Percentiles rank a stretch among this genome's conserved stretches.
These are phyloP conservation scores for Barnettozyma botsteinii DNA, from an alignment of 805 yeast genomes.

Conservation along the genomic window DNA sequence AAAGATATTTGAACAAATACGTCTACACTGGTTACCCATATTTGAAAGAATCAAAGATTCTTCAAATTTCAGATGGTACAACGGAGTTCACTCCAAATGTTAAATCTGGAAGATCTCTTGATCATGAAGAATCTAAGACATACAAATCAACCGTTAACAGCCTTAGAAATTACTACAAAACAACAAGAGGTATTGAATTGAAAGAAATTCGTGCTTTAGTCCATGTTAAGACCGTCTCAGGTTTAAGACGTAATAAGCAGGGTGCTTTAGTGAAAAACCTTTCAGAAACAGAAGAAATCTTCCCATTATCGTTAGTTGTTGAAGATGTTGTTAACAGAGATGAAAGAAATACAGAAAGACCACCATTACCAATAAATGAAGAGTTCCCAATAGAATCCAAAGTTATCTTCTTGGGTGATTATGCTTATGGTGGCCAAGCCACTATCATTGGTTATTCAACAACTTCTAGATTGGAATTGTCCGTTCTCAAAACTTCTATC, in stretches of 20 bases:
- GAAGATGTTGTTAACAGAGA: conserved; percentile 71
- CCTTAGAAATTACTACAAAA: conserved; percentile 38
- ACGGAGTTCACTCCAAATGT: conserved; percentile 34
- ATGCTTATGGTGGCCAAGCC: conserved; percentile 83
- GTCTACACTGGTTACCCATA: conserved; percentile 90
- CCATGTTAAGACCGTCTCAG: conserved; percentile 70
- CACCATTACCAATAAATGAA: conserved; percentile 70
- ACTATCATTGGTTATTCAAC: conserved; percentile 55
- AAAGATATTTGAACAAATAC: conserved; percentile 51
- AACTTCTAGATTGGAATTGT: conserved; percentile 39
- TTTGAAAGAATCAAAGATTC: conserved; percentile 70
- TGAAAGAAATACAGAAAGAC: conserved; percentile 61
- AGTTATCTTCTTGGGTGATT: conserved; percentile 76
- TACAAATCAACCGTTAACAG: conserved; percentile 38
- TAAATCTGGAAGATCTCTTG: conserved; percentile 34
- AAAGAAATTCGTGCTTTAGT: conserved; percentile 53
- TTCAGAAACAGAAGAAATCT: conserved; percentile 43
- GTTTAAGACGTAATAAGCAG: conserved; percentile 56
- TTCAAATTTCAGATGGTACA: conserved; percentile 52
- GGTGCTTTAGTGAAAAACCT: conserved; percentile 82
- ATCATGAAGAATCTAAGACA: conserved; percentile 40
- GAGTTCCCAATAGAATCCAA: conserved; percentile 74
- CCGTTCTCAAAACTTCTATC: conserved; percentile 45
- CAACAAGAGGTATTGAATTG: conserved; percentile 56
- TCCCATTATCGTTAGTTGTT: conserved; percentile 79